A percentile compares a stretch with the other conserved stretches of the same genome.
These are phyloP conservation scores for Theileria sp. DNA, from an alignment of 169 alveolate species.

Conservation along the genomic window DNA sequence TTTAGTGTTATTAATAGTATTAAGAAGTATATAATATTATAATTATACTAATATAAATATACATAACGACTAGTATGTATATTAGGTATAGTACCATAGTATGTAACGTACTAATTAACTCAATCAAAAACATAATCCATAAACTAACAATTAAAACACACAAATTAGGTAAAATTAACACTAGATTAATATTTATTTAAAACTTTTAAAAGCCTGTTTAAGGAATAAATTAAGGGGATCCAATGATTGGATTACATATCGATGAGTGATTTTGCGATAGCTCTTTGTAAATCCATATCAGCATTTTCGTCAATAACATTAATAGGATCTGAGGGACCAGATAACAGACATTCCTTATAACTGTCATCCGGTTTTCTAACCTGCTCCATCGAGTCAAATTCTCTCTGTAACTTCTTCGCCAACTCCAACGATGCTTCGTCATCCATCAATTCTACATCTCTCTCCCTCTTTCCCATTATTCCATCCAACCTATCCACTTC, in stretches of 20 bases:
- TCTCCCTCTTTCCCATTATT: not conserved
- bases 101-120: too few relatives aligned
- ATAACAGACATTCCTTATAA: conserved; percentile 45
- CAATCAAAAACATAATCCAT: too few relatives aligned
- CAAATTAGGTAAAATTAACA: too few relatives aligned
- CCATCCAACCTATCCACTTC: not conserved
- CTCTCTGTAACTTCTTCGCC: conserved; percentile 66
- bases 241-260: conserved; percentile 40
- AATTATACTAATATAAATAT: too few relatives aligned
- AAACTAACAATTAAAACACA: too few relatives aligned
- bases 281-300: conserved; percentile 63
- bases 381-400: conserved; percentile 34
- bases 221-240: not conserved
- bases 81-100: too few relatives aligned
- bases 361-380: conserved; percentile 49
- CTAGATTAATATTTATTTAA: too few relatives aligned
- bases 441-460: conserved; percentile 1
- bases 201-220: not conserved
- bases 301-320: conserved; percentile 9
- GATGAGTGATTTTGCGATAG: conserved; percentile 61
- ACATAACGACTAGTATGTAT: too few relatives aligned
- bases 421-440: conserved; percentile 58
- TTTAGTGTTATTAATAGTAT: too few relatives aligned
- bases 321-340: not conserved
- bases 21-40: too few relatives aligned